Conservation (phyloP, 331 rosid genomes). For the Erythrophleum ivorense region DNA sequence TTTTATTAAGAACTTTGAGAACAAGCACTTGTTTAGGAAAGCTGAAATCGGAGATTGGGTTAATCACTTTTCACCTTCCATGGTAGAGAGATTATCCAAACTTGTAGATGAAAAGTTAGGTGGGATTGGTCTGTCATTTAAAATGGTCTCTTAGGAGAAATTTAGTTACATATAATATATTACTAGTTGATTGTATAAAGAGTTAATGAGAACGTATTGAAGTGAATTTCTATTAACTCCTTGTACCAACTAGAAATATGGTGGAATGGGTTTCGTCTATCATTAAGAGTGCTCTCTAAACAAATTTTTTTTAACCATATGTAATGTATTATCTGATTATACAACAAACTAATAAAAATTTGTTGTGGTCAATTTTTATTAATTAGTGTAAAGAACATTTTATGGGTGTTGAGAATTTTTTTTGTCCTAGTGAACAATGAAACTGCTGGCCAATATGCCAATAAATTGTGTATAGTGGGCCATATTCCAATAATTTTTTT, state of each 20-base stretch:
- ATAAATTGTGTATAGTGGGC: too few species aligned
- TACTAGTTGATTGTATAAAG: too few species aligned
- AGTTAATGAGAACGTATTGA: too few species aligned
- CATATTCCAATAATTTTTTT: too few species aligned
- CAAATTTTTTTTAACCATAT: too few species aligned
- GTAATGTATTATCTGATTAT: too few species aligned
- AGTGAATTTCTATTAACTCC: neutral
- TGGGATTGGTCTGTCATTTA: slow-evolving; percentile 50
- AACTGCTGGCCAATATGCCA: too few species aligned
- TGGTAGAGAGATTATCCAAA: slow-evolving; percentile 50
- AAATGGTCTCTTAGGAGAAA: neutral
- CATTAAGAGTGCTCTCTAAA: neutral
- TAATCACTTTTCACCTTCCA: slow-evolving; percentile 50
- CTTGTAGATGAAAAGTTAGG: slow-evolving; percentile 48
- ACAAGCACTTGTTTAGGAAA: slow-evolving; percentile 52
- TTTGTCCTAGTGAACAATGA: too few species aligned
- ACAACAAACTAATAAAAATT: neutral
- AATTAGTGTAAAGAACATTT: too few species aligned
- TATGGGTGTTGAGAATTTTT: too few species aligned
- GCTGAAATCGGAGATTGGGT: slow-evolving; percentile 65
- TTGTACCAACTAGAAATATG: neutral
- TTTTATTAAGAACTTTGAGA: slow-evolving; percentile 42
- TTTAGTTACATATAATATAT: neutral
- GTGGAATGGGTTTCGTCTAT: neutral
- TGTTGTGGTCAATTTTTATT: too few species aligned